Percentiles rank a stretch among this genome's conserved stretches.
Evolutionary conservation across 352 stramenopile species (phyloP).

Genomic region (Pythium dissotocum): DNA sequence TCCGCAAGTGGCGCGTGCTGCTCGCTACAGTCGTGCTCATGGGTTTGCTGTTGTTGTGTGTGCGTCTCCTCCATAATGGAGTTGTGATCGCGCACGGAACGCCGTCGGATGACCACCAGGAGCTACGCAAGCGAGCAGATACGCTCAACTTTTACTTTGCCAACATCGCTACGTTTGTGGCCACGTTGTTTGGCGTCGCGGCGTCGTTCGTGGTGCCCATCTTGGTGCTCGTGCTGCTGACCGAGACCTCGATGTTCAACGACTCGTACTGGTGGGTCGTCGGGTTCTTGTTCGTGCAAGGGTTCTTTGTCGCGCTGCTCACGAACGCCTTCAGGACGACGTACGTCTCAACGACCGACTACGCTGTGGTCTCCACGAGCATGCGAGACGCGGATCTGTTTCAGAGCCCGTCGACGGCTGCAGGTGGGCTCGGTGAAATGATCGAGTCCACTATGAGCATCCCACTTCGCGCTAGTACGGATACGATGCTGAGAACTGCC

Average conservation of each 20-base stretch:
- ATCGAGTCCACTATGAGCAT: neutral
- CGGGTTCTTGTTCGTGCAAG: constrained; percentile 30
- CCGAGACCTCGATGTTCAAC: constrained; percentile 40
- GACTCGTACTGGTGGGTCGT: constrained; percentile 42
- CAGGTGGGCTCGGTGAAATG: neutral
- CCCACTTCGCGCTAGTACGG: constrained; percentile 5
- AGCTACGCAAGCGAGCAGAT: constrained; percentile 3
- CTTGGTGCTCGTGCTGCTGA: constrained; percentile 40
- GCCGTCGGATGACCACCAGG: neutral
- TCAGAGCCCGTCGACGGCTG: neutral
- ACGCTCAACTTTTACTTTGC: constrained; percentile 60
- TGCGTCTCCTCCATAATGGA: constrained; percentile 1
- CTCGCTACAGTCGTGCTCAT: constrained; percentile 5
- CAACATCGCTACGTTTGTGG: constrained; percentile 32
- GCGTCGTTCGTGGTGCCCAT: constrained; percentile 44
- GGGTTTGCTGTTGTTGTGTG: neutral
- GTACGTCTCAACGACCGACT: constrained; percentile 32
- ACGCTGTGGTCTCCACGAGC: neutral
- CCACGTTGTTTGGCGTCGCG: constrained; percentile 45
- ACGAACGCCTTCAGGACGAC: constrained; percentile 50
- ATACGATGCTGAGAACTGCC: constrained; percentile 23
- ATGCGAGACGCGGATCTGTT: constrained; percentile 18
- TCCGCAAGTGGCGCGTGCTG: constrained; percentile 18
- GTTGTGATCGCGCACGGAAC: constrained; percentile 1
- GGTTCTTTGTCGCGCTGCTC: constrained; percentile 33